Base-by-base conservation (phyloP, 2,329 filamentous ascomycete species). In the Paracoccidioides brasiliensis region DNA sequence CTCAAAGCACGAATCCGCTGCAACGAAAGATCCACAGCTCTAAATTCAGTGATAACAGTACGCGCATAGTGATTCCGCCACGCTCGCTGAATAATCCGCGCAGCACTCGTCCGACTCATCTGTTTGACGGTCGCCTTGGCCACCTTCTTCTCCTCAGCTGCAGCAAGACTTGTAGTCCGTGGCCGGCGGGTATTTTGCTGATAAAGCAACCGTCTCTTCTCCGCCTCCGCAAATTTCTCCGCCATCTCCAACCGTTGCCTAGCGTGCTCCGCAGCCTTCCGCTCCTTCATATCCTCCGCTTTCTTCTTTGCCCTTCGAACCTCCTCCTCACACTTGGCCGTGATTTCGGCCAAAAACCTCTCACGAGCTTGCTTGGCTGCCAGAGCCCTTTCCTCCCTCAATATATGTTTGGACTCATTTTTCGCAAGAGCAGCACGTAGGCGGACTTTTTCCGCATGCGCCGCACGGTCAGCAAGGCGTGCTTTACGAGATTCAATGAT, bases 401-500 rank as follows among this genome's bases (percentile, higher is more conserved):
- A 78, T 12, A 79, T 72, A 55, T 71, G 74, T 56, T 79, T 73
- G 5, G 79, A 77, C 7, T 78, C 73, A 8, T 80, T 79, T 65
- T 84, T 84, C 40, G 79, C 79, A 57, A 82, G 67, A 1, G 81
- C 80, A 53, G 82, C 82, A 49, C 82, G 78, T 57, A 83, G 68
- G 61, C 82, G 76, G 52, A 85, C 82, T 64, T 84, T 81, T 64
- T 85, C 82, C 33, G 79, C 82, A 71, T 85, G 81, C 10, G 80
- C 79, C 5, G 82, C 82, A 43, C 81, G 74, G 64, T 84, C 82
- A 53, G 82, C 82, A 44, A 84, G 72, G 54, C 81, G 74, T 22
- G 81, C 81, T 64, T 83, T 84, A 56, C 82, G 78, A 56, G 70
- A 80, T 62, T 85, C 82, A 55, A 85, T 76, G 51, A 85, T 84